Evolutionary conservation across 2,329 filamentous ascomycete species (phyloP).

Genomic region (Tolypocladium cylindrosporum): DNA sequence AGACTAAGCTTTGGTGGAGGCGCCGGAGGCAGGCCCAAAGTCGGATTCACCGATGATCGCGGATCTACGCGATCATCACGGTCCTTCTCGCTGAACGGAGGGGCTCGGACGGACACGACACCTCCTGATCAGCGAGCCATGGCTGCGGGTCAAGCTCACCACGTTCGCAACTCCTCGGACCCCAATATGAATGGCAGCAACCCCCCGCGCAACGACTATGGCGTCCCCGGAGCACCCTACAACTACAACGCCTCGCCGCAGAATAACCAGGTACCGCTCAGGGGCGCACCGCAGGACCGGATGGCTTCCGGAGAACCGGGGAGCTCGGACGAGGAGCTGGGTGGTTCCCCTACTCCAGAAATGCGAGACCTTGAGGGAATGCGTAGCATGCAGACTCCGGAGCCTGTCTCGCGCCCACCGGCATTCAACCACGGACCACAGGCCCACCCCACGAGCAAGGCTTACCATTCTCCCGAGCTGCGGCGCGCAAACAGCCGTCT

Average conservation of each 20-base stretch:
- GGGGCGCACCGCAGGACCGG: slow-evolving; percentile 32
- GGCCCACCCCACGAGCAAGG: slow-evolving; percentile 55
- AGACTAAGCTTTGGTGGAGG: slow-evolving; percentile 38
- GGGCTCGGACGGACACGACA: slow-evolving; percentile 39
- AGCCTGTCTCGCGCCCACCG: slow-evolving; percentile 69
- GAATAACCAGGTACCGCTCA: slow-evolving; percentile 24
- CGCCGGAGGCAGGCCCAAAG: slow-evolving; percentile 27
- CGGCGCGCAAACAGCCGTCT: slow-evolving; percentile 75
- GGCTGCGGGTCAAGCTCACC: slow-evolving; percentile 21
- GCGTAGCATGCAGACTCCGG: slow-evolving; percentile 52
- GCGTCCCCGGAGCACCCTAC: slow-evolving; percentile 13
- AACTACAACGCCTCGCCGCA: slow-evolving; percentile 18
- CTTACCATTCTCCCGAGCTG: slow-evolving; percentile 66
- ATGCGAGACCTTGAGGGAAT: slow-evolving; percentile 44
- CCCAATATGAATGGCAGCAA: slow-evolving; percentile 16
- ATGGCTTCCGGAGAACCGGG: slow-evolving; percentile 39
- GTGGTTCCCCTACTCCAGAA: slow-evolving; percentile 23
- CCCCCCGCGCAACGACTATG: slow-evolving; percentile 14
- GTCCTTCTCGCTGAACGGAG: slow-evolving; percentile 36
- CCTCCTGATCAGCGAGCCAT: slow-evolving; percentile 31
- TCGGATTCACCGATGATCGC: slow-evolving; percentile 49
- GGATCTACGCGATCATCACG: slow-evolving; percentile 41
- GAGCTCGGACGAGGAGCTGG: slow-evolving; percentile 47
- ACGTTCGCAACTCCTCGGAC: slow-evolving; percentile 40
- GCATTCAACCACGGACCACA: slow-evolving; percentile 68